Evolutionary conservation across 2,329 filamentous ascomycete species (phyloP).

Genomic region (Lecanicillium sp.): DNA sequence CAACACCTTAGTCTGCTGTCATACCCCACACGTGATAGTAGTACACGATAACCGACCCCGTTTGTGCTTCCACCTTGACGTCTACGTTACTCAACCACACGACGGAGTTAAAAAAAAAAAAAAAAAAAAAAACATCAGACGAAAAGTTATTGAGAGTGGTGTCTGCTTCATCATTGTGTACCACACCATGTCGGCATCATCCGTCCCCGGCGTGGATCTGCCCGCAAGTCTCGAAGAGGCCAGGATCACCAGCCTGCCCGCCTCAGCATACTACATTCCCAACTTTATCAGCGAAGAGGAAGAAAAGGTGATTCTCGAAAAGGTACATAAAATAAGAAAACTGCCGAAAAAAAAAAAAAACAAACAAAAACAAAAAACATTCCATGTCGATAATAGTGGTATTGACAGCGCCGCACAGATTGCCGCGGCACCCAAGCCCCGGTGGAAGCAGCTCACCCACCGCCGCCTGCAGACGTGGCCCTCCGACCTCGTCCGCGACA

Average conservation of each 20-base stretch:
- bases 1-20: too few relatives aligned
- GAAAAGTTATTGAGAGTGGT: too few relatives aligned
- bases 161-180: neutral
- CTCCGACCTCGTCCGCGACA: constrained; percentile 72
- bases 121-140: too few relatives aligned
- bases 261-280: constrained; percentile 74
- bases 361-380: neutral
- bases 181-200: constrained; percentile 10
- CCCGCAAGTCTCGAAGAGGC: constrained; percentile 45
- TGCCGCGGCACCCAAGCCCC: constrained; percentile 59
- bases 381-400: neutral
- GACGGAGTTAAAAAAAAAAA: too few relatives aligned
- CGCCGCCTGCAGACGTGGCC: constrained; percentile 89
- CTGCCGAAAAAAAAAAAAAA: neutral
- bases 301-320: constrained; percentile 63
- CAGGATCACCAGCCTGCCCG: constrained; percentile 51
- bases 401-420: constrained; percentile 36
- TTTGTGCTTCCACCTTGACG: too few relatives aligned
- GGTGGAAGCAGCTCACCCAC: constrained; percentile 84
- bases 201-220: constrained; percentile 22
- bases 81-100: too few relatives aligned
- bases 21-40: too few relatives aligned
- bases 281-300: constrained; percentile 76
- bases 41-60: too few relatives aligned
- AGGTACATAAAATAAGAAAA: constrained; percentile 46